Conservation (phyloP, 2,329 filamentous ascomycete genomes). For the Colletotrichum sp. region DNA sequence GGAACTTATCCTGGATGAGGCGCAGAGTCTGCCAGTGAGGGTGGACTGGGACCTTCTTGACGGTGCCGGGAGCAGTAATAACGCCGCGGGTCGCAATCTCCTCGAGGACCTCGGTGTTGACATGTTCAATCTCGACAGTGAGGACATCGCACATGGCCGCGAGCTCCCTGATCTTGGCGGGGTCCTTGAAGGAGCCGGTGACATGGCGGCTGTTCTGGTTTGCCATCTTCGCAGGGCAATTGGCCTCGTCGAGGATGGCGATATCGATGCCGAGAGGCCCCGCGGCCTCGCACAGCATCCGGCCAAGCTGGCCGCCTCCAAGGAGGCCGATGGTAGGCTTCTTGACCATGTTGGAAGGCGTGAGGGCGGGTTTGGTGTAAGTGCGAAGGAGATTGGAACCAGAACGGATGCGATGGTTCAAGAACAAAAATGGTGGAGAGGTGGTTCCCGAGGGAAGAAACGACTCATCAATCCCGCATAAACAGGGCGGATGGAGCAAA, state of each 20-base stretch:
- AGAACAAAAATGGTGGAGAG: neutral
- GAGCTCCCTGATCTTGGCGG: slow-evolving; percentile 79
- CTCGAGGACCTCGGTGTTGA: slow-evolving; percentile 88
- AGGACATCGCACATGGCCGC: slow-evolving; percentile 79
- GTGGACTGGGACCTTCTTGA: slow-evolving; percentile 67
- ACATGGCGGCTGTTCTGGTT: slow-evolving; percentile 78
- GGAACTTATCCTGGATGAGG: slow-evolving; percentile 91
- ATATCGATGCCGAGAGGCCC: slow-evolving; percentile 75
- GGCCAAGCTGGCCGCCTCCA: slow-evolving; percentile 78
- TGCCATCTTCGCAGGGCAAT: slow-evolving; percentile 85
- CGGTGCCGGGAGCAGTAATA: slow-evolving; percentile 48
- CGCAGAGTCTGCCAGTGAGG: slow-evolving; percentile 87
- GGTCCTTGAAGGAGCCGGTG: slow-evolving; percentile 86
- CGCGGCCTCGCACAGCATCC: slow-evolving; percentile 93
- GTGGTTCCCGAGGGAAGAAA: slow-evolving; percentile 5
- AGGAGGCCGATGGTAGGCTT: slow-evolving; percentile 56
- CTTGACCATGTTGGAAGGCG: slow-evolving; percentile 28
- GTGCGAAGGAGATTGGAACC: neutral
- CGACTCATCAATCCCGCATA: slow-evolving; percentile 8
- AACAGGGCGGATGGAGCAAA: slow-evolving; percentile 5
- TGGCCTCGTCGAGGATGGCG: slow-evolving; percentile 78
- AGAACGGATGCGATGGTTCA: neutral
- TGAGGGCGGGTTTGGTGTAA: neutral
- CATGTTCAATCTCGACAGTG: slow-evolving; percentile 95
- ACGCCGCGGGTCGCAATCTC: slow-evolving; percentile 75